Evolutionary conservation across 441 rosid genomes (phyloP).

Genomic region (Adansonia rubrostipa): DNA sequence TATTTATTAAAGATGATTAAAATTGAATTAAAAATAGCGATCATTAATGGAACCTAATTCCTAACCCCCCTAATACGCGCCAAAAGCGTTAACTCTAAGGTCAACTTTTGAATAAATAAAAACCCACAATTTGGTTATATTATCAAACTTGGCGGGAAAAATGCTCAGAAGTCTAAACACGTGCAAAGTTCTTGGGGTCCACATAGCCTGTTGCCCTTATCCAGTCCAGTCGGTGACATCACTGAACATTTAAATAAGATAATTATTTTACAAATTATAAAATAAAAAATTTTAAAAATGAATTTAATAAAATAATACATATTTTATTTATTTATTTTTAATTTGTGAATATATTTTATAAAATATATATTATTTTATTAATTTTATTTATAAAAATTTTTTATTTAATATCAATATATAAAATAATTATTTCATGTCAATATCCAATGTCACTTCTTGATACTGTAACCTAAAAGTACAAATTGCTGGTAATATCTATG

Average conservation of each 20-base stretch:
- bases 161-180: not conserved
- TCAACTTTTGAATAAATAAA: not conserved
- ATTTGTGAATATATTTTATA: no score
- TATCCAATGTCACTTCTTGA: not conserved
- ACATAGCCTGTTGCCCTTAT: not conserved
- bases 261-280: no score
- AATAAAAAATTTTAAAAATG: no score
- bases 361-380: no score
- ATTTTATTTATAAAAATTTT: no score
- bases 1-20: no score
- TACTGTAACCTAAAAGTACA: not conserved
- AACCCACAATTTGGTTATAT: not conserved
- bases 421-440: not conserved
- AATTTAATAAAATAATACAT: no score
- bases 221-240: slow-evolving; percentile 12
- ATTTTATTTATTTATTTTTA: no score
- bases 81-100: slow-evolving; percentile 4
- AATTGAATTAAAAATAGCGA: no score
- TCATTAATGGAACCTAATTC: no score
- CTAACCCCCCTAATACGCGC: not conserved
- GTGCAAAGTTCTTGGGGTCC: not conserved
- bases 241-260: not conserved
- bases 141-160: not conserved
- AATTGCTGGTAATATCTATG: not conserved
- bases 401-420: no score